These are phyloP conservation scores for Blumeriella jaapii DNA, from an alignment of 2,329 filamentous ascomycete genomes.

Conservation along the genomic window DNA sequence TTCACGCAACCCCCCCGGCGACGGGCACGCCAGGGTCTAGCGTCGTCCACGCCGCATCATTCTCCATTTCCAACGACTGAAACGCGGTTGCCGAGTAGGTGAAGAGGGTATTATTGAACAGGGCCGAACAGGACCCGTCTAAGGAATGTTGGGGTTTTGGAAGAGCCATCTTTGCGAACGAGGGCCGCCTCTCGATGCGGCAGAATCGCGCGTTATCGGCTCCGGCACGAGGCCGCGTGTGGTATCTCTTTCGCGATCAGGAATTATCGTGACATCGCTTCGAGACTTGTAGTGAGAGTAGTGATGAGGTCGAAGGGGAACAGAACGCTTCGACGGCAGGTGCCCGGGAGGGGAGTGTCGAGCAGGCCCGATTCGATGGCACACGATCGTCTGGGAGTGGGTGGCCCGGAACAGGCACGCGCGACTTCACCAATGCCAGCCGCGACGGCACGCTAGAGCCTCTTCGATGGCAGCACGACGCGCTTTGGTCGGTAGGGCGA, in stretches of 20 bases:
- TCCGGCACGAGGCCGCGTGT: slow-evolving; percentile 10
- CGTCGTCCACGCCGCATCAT: slow-evolving; percentile 60
- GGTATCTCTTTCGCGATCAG: slow-evolving; percentile 7
- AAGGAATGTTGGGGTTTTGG: slow-evolving; percentile 60
- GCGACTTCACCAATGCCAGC: no score
- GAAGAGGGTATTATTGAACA: slow-evolving; percentile 75
- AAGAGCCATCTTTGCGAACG: slow-evolving; percentile 28
- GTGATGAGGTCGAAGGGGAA: slow-evolving; percentile 6
- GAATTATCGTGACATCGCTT: slow-evolving; percentile 19
- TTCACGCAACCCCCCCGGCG: slow-evolving; percentile 66
- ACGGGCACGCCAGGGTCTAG: slow-evolving; percentile 58
- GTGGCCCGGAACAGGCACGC: no score
- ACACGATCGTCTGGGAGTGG: no score
- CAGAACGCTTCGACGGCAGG: no score
- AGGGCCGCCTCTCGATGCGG: slow-evolving; percentile 1
- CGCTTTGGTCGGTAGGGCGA: no score
- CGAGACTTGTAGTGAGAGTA: slow-evolving; percentile 8
- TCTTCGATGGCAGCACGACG: no score
- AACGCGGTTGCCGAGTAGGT: slow-evolving; percentile 68
- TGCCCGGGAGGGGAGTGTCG: no score
- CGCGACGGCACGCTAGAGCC: no score
- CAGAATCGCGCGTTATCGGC: slow-evolving; percentile 10
- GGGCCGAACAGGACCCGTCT: slow-evolving; percentile 68
- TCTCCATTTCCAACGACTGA: slow-evolving; percentile 55
- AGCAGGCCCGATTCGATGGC: no score